Base-by-base conservation (phyloP, 192 early-diverging fungal genomes). In the Coemansia sp. region DNA sequence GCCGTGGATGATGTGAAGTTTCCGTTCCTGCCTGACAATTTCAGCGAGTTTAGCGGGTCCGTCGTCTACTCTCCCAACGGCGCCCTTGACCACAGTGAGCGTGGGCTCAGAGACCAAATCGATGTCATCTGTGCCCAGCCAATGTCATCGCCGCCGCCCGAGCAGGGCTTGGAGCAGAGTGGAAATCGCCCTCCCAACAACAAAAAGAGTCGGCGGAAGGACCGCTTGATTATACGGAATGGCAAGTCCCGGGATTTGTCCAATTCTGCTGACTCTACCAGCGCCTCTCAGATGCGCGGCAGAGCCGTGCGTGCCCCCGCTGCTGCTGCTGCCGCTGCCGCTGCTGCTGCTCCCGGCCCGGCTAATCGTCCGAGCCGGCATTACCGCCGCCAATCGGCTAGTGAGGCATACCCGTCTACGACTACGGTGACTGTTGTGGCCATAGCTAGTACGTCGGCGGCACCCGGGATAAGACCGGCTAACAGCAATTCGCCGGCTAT, bases 1-100 rank as follows among this genome's bases (percentile, higher is more conserved):
- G 67, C 76, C 5, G 63, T 53, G 46, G 78, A 80, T 9, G 78
- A 80, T 42, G 66, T 75, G 6, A 80, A 80, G 46, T 80, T 80
- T n/a, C 78, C 78, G 4, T 80, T 80, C 16, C 55, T 71, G 60
- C 61, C 68, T 0, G 78, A 80, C 48, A 80, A 72, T n/a, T 65
- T 75, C 11, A 80, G 78, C 63, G 78, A 80, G 53, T 71, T 75
- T 21, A 66, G 78, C 31, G 70, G 67, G 1, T 66, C 74, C 0
- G 53, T 65, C 11, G 66, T 76, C 7, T 67, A 63, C 69, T 67
- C 74, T n/a, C 64, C 74, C 4, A 62, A 46, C 11, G 69, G 69
- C 16, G 60, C 59, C 4, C n/a, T 66, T 11, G 55, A 24, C 16
- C 11, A 69, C n/a, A 38, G 14, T 0, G 67, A 64, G 18, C 16